These are phyloP conservation scores for Multifurca ochricompacta DNA, from an alignment of 768 basidiomycete genomes.

Conservation along the genomic window DNA sequence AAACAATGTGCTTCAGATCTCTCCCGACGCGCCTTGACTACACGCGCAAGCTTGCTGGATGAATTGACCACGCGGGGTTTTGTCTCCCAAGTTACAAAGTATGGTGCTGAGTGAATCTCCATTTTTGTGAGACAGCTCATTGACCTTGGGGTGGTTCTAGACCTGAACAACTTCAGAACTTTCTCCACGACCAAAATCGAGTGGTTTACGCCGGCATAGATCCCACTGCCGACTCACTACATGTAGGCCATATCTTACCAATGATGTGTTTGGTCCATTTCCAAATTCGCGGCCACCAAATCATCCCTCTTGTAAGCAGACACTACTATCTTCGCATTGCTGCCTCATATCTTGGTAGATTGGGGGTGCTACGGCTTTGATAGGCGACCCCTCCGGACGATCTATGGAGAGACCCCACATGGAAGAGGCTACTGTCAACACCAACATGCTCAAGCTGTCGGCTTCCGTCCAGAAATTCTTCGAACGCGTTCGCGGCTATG, in stretches of 20 bases:
- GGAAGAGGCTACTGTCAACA: conserved; percentile 46
- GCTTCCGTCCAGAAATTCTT: conserved; percentile 70
- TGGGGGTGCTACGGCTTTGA: conserved; percentile 92
- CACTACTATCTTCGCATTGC: background rate
- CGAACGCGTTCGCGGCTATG: conserved; percentile 52
- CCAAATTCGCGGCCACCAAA: conserved; percentile 71
- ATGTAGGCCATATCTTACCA: conserved; percentile 91
- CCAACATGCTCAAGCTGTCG: conserved; percentile 60
- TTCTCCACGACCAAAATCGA: conserved; percentile 29
- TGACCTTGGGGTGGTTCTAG: background rate
- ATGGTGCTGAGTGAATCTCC: background rate
- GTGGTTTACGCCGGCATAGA: conserved; percentile 84
- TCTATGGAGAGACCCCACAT: conserved; percentile 71
- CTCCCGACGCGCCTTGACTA: conserved; percentile 1
- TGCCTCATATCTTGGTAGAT: conserved; percentile 44
- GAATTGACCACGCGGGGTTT: conserved; percentile 18
- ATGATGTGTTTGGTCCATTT: conserved; percentile 85
- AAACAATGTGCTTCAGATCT: background rate
- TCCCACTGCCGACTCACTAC: conserved; percentile 83
- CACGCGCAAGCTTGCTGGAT: background rate
- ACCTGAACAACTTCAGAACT: conserved; percentile 15
- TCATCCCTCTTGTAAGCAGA: conserved; percentile 72
- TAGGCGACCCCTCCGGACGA: conserved; percentile 94
- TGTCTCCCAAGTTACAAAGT: conserved; percentile 20
- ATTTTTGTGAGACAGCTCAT: background rate